These are phyloP conservation scores for Corymbia maculata DNA, from an alignment of 345 rosid genomes.

Conservation along the genomic window DNA sequence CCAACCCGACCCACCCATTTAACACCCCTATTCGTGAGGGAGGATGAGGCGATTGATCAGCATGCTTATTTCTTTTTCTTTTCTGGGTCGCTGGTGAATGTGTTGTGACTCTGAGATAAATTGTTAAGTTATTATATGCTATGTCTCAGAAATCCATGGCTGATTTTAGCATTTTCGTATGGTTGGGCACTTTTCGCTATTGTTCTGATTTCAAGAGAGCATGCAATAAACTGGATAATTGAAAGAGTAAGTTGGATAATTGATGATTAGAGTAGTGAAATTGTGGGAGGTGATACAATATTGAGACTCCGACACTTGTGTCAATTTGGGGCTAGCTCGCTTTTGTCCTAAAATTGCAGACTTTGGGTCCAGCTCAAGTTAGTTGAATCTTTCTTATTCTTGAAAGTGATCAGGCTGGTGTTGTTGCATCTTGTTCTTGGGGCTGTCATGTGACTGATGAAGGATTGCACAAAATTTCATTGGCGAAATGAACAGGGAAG, in stretches of 20 bases:
- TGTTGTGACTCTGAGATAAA: background rate
- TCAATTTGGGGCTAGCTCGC: background rate
- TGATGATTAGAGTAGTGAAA: background rate
- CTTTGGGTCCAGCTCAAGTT: background rate
- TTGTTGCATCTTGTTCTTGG: conserved; percentile 33
- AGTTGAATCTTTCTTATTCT: background rate
- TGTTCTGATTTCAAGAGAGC: background rate
- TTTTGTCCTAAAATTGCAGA: background rate
- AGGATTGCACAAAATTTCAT: conserved; percentile 59
- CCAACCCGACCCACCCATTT: no score
- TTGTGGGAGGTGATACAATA: background rate
- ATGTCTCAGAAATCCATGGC: background rate
- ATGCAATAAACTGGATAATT: background rate
- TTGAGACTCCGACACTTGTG: background rate
- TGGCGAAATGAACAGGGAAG: conserved; percentile 59
- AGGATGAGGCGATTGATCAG: no score
- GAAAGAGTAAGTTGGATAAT: background rate
- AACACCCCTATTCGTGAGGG: no score
- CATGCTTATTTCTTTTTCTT: no score
- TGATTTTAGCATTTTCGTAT: background rate
- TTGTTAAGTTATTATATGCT: background rate
- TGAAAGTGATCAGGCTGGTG: background rate
- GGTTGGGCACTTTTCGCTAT: background rate
- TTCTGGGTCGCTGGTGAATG: background rate
- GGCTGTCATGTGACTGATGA: conserved; percentile 83